Percentiles rank a stretch among this genome's conserved stretches.
phyloP scores from a whole-genome alignment of 768 basidiomycete genomes.

The Boletus sp. region DNA sequence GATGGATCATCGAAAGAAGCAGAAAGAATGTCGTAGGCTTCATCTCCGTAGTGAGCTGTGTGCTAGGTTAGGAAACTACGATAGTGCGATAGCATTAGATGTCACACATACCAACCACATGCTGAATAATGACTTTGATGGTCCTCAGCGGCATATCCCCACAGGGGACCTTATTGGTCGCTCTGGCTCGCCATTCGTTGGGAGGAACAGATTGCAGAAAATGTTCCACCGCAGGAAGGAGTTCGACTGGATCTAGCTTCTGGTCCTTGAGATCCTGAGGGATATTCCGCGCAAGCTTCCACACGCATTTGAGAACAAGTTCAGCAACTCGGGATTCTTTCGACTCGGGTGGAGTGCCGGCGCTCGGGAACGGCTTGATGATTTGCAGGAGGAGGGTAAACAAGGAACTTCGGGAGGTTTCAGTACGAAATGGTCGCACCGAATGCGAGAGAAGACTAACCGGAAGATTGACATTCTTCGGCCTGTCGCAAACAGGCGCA shows the following conservation, averaged over 20 bases:
- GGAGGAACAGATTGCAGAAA: constrained; percentile 93
- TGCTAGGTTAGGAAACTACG: constrained; percentile 16
- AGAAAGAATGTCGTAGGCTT: constrained; percentile 88
- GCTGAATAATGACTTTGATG: constrained; percentile 97
- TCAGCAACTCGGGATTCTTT: constrained; percentile 89
- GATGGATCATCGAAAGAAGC: constrained; percentile 94
- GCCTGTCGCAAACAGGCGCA: constrained; percentile 89
- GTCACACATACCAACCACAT: constrained; percentile 80
- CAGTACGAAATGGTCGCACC: background rate
- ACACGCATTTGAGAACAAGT: constrained; percentile 92
- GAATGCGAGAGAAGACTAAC: constrained; percentile 42
- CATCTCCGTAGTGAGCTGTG: constrained; percentile 79
- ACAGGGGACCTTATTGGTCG: constrained; percentile 87
- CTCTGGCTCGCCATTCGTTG: constrained; percentile 92
- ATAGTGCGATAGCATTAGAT: background rate
- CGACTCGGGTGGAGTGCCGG: constrained; percentile 68
- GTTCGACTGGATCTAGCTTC: constrained; percentile 79
- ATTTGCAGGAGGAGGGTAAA: constrained; percentile 82
- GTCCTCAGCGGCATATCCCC: constrained; percentile 98
- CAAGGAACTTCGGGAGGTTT: constrained; percentile 40
- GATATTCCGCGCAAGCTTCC: constrained; percentile 95
- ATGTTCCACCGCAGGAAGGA: constrained; percentile 91
- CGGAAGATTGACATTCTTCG: constrained; percentile 89
- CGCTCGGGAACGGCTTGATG: constrained; percentile 78
- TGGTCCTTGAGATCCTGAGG: constrained; percentile 85